Evolutionary conservation across 345 rosid species (phyloP), one percentile per base, ranked within the genome.

Genomic region (Salix dunnii): DNA sequence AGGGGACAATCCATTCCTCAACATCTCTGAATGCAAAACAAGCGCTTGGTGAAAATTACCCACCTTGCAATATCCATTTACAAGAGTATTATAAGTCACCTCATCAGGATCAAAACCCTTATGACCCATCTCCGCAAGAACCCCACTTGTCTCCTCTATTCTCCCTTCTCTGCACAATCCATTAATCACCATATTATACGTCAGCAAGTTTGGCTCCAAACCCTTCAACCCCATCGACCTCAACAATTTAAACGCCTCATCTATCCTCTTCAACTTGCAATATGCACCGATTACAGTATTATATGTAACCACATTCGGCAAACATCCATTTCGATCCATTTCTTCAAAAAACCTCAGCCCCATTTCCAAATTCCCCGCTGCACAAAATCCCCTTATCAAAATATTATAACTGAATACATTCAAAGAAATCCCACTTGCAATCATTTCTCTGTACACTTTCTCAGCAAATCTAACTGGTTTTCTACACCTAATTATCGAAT

Each of bases 371-470:
- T 94, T 89, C 77, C 92, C 90, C n/a, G 82, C 96, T 33, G 67
- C 74, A 67, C 90, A 90, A 76, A 94, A 91, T 6, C 97, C 97
- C 84, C 97, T 85, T 31, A 94, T 92, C 80, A 94, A 81, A 42
- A 94, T 89, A 74, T 92, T 94, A 75, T 88, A 94, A 76, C 96
- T 92, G 77, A 82, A 94, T 67, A 94, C 98, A 82, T 94, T 94
- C 2, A 94, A 91, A 1, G 93, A 90, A 62, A 92, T 78, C 77
- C 90, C 88, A 17, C 74, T 77, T 6, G 77, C 81, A 76, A 83
- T 49, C 96, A 94, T 94, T 66, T 91, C 93, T 5, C 23, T 77
- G 28, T 81, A 91, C 27, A 92, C 83, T 79, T 86, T 83, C 82
- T 92, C 87, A 42, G 87, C 92, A 49, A 84, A 86, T 20, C 74